Evolutionary conservation across 192 early-diverging fungal species (phyloP).

Genomic region (Thoreauomyces humboldtii): DNA sequence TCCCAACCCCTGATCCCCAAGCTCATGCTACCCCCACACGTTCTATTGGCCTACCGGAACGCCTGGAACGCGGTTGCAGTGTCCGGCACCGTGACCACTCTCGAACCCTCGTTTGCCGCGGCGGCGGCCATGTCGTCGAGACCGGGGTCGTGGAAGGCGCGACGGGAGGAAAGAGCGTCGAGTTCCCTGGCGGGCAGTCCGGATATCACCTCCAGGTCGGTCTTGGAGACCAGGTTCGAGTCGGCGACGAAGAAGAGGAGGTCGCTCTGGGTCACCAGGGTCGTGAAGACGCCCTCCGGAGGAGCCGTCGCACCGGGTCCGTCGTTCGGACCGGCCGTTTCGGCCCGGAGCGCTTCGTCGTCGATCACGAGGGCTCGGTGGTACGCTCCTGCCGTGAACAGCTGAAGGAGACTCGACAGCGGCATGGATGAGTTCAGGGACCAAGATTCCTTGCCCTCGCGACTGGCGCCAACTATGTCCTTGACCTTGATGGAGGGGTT

Average conservation of each 20-base stretch:
- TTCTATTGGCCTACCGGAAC: constrained; percentile 35
- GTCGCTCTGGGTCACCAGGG: constrained; percentile 42
- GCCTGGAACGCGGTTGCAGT: constrained; percentile 37
- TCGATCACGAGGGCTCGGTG: constrained; percentile 49
- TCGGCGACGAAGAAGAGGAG: constrained; percentile 30
- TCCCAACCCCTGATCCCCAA: not conserved
- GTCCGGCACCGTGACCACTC: constrained; percentile 39
- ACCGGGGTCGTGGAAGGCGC: not conserved
- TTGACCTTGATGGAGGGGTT: constrained; percentile 25
- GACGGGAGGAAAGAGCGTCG: constrained; percentile 5
- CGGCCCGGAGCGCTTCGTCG: constrained; percentile 28
- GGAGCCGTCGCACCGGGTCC: constrained; percentile 16
- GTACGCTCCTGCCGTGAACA: constrained; percentile 34
- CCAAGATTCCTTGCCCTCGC: constrained; percentile 38
- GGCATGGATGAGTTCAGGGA: constrained; percentile 39
- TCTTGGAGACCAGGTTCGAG: constrained; percentile 17
- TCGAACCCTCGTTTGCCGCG: not conserved
- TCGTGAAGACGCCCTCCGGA: constrained; percentile 20
- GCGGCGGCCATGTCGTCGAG: not conserved
- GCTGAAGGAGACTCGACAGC: constrained; percentile 36
- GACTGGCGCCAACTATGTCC: constrained; percentile 31
- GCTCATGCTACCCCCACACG: not conserved
- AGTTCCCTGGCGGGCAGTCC: constrained; percentile 6
- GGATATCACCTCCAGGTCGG: constrained; percentile 15
- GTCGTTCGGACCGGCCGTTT: constrained; percentile 4